Conservation (phyloP, 106 monocot genomes). For the Gastrodia elata region DNA sequence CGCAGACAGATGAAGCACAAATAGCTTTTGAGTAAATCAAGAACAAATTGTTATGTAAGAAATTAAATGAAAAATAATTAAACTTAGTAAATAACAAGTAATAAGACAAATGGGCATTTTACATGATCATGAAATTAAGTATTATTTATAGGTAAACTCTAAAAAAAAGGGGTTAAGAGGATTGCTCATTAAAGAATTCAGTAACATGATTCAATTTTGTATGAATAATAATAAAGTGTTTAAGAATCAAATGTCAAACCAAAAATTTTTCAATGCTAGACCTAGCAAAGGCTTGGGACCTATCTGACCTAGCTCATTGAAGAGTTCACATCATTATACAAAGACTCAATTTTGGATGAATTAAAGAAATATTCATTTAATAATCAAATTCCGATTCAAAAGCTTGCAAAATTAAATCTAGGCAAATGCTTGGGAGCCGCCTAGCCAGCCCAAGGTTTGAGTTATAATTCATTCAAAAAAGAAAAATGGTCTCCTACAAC, state of each 20-base stretch:
- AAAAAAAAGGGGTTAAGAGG: no score
- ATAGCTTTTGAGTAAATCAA: background rate
- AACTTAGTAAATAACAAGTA: background rate
- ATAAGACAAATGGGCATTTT: background rate
- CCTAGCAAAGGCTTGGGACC: no score
- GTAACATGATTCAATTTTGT: background rate
- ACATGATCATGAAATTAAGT: background rate
- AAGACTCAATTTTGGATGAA: background rate
- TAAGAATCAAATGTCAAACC: background rate
- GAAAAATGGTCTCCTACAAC: no score
- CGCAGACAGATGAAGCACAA: background rate
- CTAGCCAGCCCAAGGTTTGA: no score
- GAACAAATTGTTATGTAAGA: background rate
- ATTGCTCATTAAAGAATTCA: background rate
- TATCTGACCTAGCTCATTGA: no score
- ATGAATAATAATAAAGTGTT: background rate
- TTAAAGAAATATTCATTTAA: background rate
- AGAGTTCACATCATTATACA: background rate
- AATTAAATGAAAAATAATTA: background rate
- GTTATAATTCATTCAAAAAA: no score
- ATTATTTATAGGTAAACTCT: background rate
- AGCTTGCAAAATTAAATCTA: background rate
- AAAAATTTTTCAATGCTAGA: background rate
- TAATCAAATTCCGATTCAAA: background rate
- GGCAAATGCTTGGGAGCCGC: no score